Base-by-base conservation (phyloP, 2,329 filamentous ascomycete species). In the Xylariaceae sp. region DNA sequence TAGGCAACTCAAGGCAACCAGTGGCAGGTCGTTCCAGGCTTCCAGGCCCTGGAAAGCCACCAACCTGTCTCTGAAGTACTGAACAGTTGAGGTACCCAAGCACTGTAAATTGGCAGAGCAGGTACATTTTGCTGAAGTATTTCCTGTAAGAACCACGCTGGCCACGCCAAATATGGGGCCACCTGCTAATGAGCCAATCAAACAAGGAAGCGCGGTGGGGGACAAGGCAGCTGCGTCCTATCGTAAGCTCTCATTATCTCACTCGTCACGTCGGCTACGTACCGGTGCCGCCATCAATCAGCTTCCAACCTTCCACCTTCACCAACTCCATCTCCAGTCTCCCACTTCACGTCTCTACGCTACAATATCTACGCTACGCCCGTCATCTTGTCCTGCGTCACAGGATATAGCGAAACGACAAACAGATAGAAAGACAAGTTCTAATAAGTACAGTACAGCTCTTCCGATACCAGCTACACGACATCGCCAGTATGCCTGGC, bases 401-500 rank as follows among this genome's bases (percentile, higher is more conserved):
- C 15, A 53, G 18, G 13, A 56, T 41, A 49, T 2, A 34, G 48
- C 34, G 39, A 48, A n/a, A n/a, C 57, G 44, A 56, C 51, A 8
- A 48, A 56, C 37, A 13, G 10, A 5, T 30, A 35, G n/a, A 50
- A 30, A 23, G 15, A 54, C 34, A 6, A 51, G 37, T 1, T 8
- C 15, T 5, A 50, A 17, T 15, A 23, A 17, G 11, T 30, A 13
- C 9, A 50, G 15, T 6, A 35, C 41, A 57, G 15, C 4, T 8
- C 10, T 30, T 10, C 13, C 6, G 34, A 34, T 37, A 53, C 9
- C 49, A 18, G 10, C 51, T 18, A 50, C 45, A 45, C 35, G 18
- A 58, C 6, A 8, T 50, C 55, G 63, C 68, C 78, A 87, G 73
- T 71, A 99, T 99, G 94, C 88, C 90, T 71, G 92, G 92, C 80